Base-by-base conservation (phyloP, 2,329 filamentous ascomycete species). In the Dactylellina parvicollis region DNA sequence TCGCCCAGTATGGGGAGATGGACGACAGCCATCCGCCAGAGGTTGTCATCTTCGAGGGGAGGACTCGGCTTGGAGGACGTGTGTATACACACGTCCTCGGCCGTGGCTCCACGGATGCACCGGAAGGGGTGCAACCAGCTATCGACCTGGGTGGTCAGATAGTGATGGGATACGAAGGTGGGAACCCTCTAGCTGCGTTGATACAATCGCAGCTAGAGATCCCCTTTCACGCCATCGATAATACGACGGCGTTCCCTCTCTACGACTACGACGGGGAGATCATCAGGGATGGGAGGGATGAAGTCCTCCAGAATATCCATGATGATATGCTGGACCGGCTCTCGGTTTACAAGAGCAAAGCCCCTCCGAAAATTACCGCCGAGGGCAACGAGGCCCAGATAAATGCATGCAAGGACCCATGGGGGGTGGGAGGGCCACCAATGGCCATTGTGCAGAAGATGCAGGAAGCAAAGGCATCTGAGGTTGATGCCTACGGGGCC, bases 121-220 rank as follows among this genome's bases (percentile, higher is more conserved):
- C 81, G 84, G 85, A 80, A 86, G 82, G 85, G 83, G 7, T 86
- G 84, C 74, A 83, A 87, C 55, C 90, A 90, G 78, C 93, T 18
- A 95, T 92, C 30, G 95, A 99, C 80, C 96, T 97, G 89, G 95
- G 95, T 26, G 95, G 94, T 62, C 96, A 99, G 85, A 98, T 99
- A 72, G 92, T 99, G 74, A 97, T 96, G 32, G 95, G 95, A 0
- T 99, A 98, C 79, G 92, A 98, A 76, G 67, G 52, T 49, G 96
- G 96, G 16, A 99, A 99, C 77, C 95, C 95, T 3, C 83, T 99
- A 77, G 96, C 97, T 79, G 87, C 93, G 52, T 88, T 99, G 71
- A 89, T 99, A 65, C 89, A 95, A 76, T 93, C 92, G 14, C 96
- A 99, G 81, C 85, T 99, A 52, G 91, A 90, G 24, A 85, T 99